Conservation (phyloP, 2,329 filamentous ascomycete species). For the Pleoardoris graminearum region DNA sequence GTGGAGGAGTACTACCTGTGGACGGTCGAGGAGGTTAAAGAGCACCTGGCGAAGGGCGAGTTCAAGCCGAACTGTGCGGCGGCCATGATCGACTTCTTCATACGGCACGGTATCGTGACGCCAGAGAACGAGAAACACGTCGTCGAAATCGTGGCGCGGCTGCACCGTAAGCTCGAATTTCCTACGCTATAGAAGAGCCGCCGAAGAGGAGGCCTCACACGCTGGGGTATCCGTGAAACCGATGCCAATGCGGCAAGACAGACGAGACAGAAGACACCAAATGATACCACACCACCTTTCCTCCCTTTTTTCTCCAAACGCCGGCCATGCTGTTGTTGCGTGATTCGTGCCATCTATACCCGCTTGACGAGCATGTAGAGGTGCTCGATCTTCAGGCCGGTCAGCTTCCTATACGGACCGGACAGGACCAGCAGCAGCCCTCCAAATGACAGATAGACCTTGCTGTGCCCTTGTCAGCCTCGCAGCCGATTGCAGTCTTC, state of each 20-base stretch:
- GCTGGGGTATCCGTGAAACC: conserved; percentile 36
- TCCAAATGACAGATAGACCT: conserved; percentile 92
- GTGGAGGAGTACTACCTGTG: conserved; percentile 82
- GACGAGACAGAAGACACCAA: conserved; percentile 25
- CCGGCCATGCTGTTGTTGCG: conserved; percentile 33
- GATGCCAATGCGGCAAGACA: conserved; percentile 22
- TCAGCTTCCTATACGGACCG: conserved; percentile 94
- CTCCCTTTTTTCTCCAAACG: conserved; percentile 29
- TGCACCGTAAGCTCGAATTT: conserved; percentile 82
- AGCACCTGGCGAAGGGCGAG: conserved; percentile 68
- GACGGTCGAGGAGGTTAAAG: conserved; percentile 74
- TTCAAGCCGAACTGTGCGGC: conserved; percentile 95
- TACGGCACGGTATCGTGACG: conserved; percentile 80
- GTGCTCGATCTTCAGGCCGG: conserved; percentile 86
- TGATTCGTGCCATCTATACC: conserved; percentile 28
- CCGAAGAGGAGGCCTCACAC: conserved; percentile 20
- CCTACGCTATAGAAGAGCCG: conserved; percentile 49
- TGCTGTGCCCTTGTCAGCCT: conserved; percentile 59
- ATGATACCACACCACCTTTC: conserved; percentile 32
- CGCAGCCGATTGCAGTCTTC: conserved; percentile 2
- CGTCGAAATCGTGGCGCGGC: conserved; percentile 71
- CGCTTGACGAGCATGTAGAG: conserved; percentile 95
- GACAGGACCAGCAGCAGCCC: conserved; percentile 88
- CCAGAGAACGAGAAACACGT: conserved; percentile 77
- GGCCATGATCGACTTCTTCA: conserved; percentile 85